These are phyloP conservation scores for Aristolochia fimbriata DNA, from an alignment of 164 flowering plant species.

Conservation along the genomic window DNA sequence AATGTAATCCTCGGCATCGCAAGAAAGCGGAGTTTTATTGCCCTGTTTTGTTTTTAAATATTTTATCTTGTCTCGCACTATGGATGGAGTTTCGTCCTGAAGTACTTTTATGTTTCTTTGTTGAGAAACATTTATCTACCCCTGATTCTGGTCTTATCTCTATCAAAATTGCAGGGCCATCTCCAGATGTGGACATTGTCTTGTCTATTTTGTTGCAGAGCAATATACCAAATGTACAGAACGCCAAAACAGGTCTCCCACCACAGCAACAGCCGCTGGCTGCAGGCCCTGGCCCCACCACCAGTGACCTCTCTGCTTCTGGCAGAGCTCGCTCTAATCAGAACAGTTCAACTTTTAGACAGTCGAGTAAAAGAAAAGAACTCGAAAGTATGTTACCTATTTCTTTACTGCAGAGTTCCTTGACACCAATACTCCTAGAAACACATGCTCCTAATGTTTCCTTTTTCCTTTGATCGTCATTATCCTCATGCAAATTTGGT, in stretches of 20 bases:
- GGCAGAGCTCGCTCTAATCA: conserved; percentile 39
- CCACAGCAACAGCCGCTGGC: conserved; percentile 19
- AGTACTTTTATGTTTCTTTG: background rate
- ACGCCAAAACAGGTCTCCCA: conserved; percentile 11
- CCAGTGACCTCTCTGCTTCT: conserved; percentile 63
- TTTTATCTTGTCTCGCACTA: background rate
- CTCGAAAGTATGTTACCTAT: conserved; percentile 33
- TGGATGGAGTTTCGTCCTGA: too few relatives aligned
- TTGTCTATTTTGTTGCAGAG: conserved; percentile 77
- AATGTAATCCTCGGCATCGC: too few relatives aligned
- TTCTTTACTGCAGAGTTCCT: background rate
- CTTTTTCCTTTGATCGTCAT: background rate
- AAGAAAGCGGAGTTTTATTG: too few relatives aligned
- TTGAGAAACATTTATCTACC: background rate
- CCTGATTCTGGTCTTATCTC: background rate
- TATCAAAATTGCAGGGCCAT: conserved; percentile 48
- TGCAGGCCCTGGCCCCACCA: conserved; percentile 40
- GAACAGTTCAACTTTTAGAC: conserved; percentile 36
- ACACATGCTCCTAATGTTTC: background rate
- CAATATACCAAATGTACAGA: conserved; percentile 41
- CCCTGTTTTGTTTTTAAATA: background rate
- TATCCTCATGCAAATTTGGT: too few relatives aligned
- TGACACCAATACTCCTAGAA: background rate
- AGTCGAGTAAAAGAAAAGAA: conserved; percentile 56
- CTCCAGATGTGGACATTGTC: conserved; percentile 82